Percentiles rank a stretch among this genome's conserved stretches.
Evolutionary conservation across 495 filamentous ascomycete species (phyloP).

Genomic region (Polyplosphaeria fusca): DNA sequence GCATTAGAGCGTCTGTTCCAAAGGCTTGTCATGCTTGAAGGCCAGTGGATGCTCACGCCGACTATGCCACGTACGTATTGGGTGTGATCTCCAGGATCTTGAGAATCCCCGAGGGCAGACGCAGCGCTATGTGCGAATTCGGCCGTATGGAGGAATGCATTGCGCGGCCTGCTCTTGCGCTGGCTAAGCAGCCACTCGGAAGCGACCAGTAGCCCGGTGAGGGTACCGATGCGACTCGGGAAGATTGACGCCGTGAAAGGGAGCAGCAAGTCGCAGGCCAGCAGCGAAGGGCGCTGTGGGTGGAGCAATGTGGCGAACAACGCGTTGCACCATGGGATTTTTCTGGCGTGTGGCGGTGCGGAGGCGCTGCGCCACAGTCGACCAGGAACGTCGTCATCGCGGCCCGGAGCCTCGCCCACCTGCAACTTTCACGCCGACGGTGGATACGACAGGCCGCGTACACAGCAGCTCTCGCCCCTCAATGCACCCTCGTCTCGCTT

Average conservation of each 20-base stretch:
- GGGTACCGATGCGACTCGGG: too few species aligned
- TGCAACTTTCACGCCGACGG: not conserved
- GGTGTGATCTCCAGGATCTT: slow-evolving; percentile 65
- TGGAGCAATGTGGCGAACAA: not conserved
- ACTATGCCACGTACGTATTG: slow-evolving; percentile 65
- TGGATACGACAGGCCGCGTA: slow-evolving; percentile 6
- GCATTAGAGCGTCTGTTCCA: slow-evolving; percentile 11
- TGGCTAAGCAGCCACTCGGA: too few species aligned
- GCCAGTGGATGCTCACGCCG: slow-evolving; percentile 36
- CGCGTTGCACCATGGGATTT: slow-evolving; percentile 3
- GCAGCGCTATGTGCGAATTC: slow-evolving; percentile 60
- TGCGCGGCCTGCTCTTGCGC: slow-evolving; percentile 28
- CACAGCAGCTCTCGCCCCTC: not conserved
- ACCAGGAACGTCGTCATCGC: not conserved
- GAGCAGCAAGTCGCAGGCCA: too few species aligned
- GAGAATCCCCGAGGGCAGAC: slow-evolving; percentile 63
- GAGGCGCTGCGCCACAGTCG: not conserved
- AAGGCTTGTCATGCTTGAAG: not conserved
- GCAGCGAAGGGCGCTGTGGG: too few species aligned
- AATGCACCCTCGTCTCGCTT: too few species aligned
- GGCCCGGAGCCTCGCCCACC: not conserved
- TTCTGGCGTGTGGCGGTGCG: slow-evolving; percentile 7
- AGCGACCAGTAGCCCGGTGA: too few species aligned
- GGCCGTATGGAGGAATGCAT: slow-evolving; percentile 56
- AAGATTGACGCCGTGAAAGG: too few species aligned